These are phyloP conservation scores for Phialophora expanda DNA, from an alignment of 2,329 filamentous ascomycete genomes.

Conservation along the genomic window DNA sequence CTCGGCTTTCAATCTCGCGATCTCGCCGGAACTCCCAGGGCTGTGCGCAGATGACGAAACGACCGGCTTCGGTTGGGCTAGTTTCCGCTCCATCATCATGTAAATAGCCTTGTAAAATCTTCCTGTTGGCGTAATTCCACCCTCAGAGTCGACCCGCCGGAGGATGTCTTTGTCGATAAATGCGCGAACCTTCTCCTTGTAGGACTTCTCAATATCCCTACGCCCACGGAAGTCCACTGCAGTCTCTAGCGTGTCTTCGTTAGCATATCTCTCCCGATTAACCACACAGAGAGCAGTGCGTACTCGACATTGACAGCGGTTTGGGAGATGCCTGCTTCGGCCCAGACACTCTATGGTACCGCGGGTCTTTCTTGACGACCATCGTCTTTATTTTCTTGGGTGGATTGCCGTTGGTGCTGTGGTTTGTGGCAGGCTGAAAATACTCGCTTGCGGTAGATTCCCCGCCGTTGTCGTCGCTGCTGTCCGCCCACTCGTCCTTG, in stretches of 20 bases:
- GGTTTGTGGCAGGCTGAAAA: not conserved
- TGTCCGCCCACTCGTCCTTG: conserved; percentile 12
- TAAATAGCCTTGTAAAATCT: conserved; percentile 22
- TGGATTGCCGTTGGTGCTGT: not conserved
- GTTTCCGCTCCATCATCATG: conserved; percentile 21
- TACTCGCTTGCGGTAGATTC: not conserved
- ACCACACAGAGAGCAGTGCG: too few species aligned
- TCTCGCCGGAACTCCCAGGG: not conserved
- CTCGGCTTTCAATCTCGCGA: conserved; percentile 4
- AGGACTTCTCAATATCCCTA: conserved; percentile 9
- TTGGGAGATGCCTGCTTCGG: not conserved
- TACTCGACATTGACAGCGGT: not conserved
- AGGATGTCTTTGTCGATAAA: conserved; percentile 28
- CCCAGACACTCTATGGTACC: not conserved
- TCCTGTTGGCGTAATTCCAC: conserved; percentile 25
- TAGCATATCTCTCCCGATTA: not conserved
- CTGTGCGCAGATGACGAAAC: not conserved
- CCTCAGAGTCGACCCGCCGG: conserved; percentile 19
- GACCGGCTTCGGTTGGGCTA: not conserved
- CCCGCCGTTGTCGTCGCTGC: not conserved
- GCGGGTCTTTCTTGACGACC: not conserved
- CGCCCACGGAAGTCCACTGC: conserved; percentile 24
- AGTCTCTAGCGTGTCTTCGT: not conserved
- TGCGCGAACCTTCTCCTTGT: conserved; percentile 14
- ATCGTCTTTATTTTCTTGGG: not conserved